Base-by-base conservation (phyloP, 1,284 basidiomycete genomes). In the Omphalotus olearius region DNA sequence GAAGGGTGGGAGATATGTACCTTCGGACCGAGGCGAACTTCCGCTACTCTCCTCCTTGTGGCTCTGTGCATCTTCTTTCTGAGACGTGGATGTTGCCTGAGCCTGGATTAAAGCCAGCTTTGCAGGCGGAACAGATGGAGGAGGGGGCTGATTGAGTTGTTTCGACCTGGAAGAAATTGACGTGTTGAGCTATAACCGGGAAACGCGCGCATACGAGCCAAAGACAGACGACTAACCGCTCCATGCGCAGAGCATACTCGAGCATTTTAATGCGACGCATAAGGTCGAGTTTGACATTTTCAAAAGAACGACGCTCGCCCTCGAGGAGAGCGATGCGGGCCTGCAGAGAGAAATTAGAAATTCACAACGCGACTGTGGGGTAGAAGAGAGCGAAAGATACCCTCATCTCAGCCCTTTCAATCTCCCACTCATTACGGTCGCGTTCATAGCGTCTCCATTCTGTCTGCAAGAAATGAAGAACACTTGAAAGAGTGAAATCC, bases 371-470 rank as follows among this genome's bases (percentile, higher is more conserved):
- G 47, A 55, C 59, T 52, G 47, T 17, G 14, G 25, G 35, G 40
- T 14, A 61, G 59, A 64, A 59, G 52, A 55, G 49, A 52, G 56
- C 62, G 52, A 55, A 52, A 82, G 88, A 63, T 61, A 93, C 95
- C 77, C 95, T 81, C 93, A 99, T 97, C 72, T 99, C 96, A 33
- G 97, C 96, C 60, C 96, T 79, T 73, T 99, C 96, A 63, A 99
- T 99, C 77, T 98, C 96, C 96, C 95, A 99, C 71, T 98, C 95
- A 68, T 99, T 99, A 62, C 96, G 82, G 72, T 99, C 95, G 66
- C 93, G 87, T 68, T 98, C 95, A 66, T 93, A 95, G 55, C 93
- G 80, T 56, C 97, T 79, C 93, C 95, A 98, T 78, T 99, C 97
- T 48, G 91, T 93, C 73, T 99, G 97, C 45, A 99, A 79, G 69